These are phyloP conservation scores for Coemansia sp. DNA, from an alignment of 192 early-diverging fungal genomes.

Conservation along the genomic window DNA sequence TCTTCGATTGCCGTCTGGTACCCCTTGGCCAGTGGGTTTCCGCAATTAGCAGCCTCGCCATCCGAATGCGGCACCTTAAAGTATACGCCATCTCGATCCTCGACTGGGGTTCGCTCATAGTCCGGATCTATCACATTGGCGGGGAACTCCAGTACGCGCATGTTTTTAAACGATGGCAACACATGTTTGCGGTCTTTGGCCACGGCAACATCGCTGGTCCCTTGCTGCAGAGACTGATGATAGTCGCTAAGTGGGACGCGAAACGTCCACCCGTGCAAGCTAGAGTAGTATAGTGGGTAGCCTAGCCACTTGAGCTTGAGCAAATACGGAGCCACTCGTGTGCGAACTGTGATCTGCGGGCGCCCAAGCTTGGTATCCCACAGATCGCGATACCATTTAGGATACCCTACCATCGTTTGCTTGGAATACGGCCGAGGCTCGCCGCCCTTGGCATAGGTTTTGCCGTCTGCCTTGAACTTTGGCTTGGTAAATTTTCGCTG, in stretches of 20 bases:
- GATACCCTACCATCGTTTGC: constrained; percentile 60
- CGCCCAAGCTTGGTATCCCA: constrained; percentile 63
- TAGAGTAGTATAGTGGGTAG: constrained; percentile 75
- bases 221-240: constrained; percentile 18
- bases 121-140: constrained; percentile 48
- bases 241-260: constrained; percentile 61
- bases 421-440: constrained; percentile 50
- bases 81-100: constrained; percentile 50
- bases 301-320: constrained; percentile 82
- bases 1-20: constrained; percentile 81
- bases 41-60: constrained; percentile 77
- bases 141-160: constrained; percentile 42
- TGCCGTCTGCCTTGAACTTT: constrained; percentile 34
- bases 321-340: constrained; percentile 78
- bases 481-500: constrained; percentile 55
- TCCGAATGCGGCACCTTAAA: constrained; percentile 86
- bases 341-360: constrained; percentile 71
- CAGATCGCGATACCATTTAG: constrained; percentile 83
- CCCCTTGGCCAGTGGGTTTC: constrained; percentile 84
- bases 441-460: constrained; percentile 45
- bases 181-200: not conserved
- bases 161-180: constrained; percentile 34
- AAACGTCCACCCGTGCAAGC: constrained; percentile 80
- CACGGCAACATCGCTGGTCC: constrained; percentile 12
- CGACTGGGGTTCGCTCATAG: constrained; percentile 50